Conservation (phyloP, 2,329 filamentous ascomycete species). For the Pestalotiopsis sp. region DNA sequence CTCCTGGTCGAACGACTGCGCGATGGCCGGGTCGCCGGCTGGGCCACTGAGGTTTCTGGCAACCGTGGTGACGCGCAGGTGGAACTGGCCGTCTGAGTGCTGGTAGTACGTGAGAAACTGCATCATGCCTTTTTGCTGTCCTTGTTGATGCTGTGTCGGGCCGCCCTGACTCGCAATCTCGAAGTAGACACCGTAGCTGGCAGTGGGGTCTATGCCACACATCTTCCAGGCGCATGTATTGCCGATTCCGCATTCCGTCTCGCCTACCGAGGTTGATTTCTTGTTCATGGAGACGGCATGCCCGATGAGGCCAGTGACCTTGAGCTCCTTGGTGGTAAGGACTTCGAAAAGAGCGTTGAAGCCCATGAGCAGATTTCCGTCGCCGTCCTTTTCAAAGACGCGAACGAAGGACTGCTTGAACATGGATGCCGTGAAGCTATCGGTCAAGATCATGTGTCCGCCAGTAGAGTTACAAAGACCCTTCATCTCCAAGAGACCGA, state of each 20-base stretch:
- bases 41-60: conserved; percentile 90
- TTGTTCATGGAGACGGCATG: conserved; percentile 97
- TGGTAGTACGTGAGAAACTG: conserved; percentile 99
- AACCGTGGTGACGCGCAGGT: conserved; percentile 93
- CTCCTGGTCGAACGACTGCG: conserved; percentile 97
- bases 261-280: conserved; percentile 94
- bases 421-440: conserved; percentile 98
- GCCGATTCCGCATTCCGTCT: conserved; percentile 97
- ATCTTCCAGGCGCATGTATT: conserved; percentile 99
- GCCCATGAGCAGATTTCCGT: conserved; percentile 95
- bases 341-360: conserved; percentile 98
- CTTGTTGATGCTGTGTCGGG: conserved; percentile 80
- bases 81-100: conserved; percentile 93
- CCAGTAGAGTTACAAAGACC: conserved; percentile 93
- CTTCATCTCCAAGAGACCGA: conserved; percentile 98
- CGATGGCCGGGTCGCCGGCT: conserved; percentile 90
- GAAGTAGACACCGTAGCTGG: conserved; percentile 96
- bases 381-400: conserved; percentile 94
- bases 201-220: conserved; percentile 93
- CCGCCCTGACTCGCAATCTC: conserved; percentile 95
- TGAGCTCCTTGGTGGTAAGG: conserved; percentile 95
- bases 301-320: conserved; percentile 95
- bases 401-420: conserved; percentile 98
- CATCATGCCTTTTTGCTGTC: conserved; percentile 91
- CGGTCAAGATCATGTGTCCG: conserved; percentile 96